Conservation (phyloP, 169 alveolate genomes). For the Plasmodium coatneyi region DNA sequence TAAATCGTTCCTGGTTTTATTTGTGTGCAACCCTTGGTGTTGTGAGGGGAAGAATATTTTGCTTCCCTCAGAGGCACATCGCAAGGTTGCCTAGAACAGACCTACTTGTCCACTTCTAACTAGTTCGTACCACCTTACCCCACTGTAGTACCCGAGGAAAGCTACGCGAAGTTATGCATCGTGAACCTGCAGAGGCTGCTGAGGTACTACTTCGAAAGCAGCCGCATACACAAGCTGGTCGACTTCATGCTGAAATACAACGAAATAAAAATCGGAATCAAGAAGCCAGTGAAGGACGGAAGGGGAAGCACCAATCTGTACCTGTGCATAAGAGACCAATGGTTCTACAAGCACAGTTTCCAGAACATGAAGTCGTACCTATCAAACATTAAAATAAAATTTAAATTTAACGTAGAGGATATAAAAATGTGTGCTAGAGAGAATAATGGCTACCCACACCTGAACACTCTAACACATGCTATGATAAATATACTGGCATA, state of each 20-base stretch:
- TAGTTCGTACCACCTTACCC: background rate
- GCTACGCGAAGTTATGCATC: constrained; percentile 9
- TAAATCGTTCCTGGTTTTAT: too few relatives aligned
- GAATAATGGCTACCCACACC: constrained; percentile 5
- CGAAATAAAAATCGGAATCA: constrained; percentile 15
- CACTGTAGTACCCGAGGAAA: constrained; percentile 9
- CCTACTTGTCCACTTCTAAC: background rate
- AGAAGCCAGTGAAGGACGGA: background rate
- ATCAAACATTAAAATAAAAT: constrained; percentile 17
- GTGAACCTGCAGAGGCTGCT: constrained; percentile 24
- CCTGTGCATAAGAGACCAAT: constrained; percentile 43
- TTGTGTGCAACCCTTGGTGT: background rate
- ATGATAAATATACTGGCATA: constrained; percentile 60
- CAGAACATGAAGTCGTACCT: constrained; percentile 7
- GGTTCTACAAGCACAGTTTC: constrained; percentile 41
- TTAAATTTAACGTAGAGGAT: constrained; percentile 29
- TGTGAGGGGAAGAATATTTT: background rate
- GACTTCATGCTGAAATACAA: constrained; percentile 37
- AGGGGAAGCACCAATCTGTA: constrained; percentile 7
- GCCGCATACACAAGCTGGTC: constrained; percentile 7
- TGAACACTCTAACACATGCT: constrained; percentile 20
- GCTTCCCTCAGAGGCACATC: too few relatives aligned
- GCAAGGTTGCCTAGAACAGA: background rate
- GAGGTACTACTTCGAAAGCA: constrained; percentile 39
- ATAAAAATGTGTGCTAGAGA: constrained; percentile 17